Base-by-base conservation (phyloP, 768 basidiomycete genomes). In the Hypholoma sublateritium region DNA sequence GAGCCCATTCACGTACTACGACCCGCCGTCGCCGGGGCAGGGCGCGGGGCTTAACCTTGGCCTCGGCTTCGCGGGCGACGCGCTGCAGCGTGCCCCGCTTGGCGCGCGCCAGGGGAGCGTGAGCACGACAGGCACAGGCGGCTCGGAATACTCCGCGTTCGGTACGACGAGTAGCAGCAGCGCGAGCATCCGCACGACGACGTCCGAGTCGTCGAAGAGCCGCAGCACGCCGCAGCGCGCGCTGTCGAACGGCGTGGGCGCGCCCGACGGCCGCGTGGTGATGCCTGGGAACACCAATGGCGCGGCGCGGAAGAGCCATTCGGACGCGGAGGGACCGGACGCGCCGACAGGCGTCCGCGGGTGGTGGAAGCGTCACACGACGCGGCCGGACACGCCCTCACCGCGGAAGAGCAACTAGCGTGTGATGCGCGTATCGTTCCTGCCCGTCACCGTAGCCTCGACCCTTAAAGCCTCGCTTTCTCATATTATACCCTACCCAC, bases 1-100 rank as follows among this genome's bases (percentile, higher is more conserved):
- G 56, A 72, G 69, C 39, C 80, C 79, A 14, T 80, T 81, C 59
- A 79, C 78, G 36, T 60, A 74, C 11, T 75, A 72, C 50, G 68
- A 73, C 4, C 70, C 74, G 0, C 55, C 60, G 7, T 19, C 47
- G 13, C 14, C 19, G 36, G 46, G 19, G 5, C 46, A 37, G 36
- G 24, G 43, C 22, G 39, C 37, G 17, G 48, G 17, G 14, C n/a
- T 37, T 39, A 46, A 35, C 17, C 51, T 53, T 24, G 52, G 42
- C 43, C 17, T 45, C 9, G 36, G 32, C 35, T 17, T 22, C 28
- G 21, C 44, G 24, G 53, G 44, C 36, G 46, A n/a, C 24, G 47
- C 8, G 5, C 46, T 24, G 7, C 16, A 42, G 36, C 46, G 47
- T n/a, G 14, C 24, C 43, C 50, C 1, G 47, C 51, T 59, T 4